Percentiles rank a stretch among this genome's conserved stretches.
Evolutionary conservation across 1,284 basidiomycete species (phyloP).

Genomic region (Crepidotus sp.): DNA sequence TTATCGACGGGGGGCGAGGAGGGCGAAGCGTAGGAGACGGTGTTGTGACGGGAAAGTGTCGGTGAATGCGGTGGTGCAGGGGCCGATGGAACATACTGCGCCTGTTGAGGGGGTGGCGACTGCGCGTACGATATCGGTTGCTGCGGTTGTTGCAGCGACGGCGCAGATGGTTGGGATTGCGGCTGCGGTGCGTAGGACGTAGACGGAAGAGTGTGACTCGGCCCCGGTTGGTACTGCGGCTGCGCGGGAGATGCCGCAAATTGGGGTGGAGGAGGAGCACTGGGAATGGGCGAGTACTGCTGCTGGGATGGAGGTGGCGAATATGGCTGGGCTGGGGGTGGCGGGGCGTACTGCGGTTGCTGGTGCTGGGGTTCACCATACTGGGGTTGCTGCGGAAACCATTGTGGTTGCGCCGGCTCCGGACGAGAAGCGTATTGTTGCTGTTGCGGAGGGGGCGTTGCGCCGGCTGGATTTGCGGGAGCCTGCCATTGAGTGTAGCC

Average conservation of each 20-base stretch:
- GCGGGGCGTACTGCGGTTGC: conserved; percentile 19
- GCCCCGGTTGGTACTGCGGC: conserved; percentile 21
- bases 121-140: conserved; percentile 7
- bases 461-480: conserved; percentile 10
- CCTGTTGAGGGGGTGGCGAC: conserved; percentile 13
- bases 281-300: conserved; percentile 12
- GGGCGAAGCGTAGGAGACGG: conserved; percentile 24
- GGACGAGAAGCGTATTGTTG: conserved; percentile 17
- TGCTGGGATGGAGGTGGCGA: conserved; percentile 9
- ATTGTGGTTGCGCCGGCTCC: conserved; percentile 16
- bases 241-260: conserved; percentile 12
- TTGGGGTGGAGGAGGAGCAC: conserved; percentile 18
- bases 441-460: conserved; percentile 19
- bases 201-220: conserved; percentile 13
- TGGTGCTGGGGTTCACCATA: conserved; percentile 16
- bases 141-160: conserved; percentile 10
- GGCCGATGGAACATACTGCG: conserved; percentile 11
- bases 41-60: conserved; percentile 28
- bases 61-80: conserved; percentile 20
- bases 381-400: conserved; percentile 21
- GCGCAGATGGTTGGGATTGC: conserved; percentile 8
- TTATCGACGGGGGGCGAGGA: conserved; percentile 18
- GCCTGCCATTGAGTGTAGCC: conserved; percentile 20
- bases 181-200: conserved; percentile 17
- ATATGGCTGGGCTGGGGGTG: conserved; percentile 12